Evolutionary conservation across 2,329 filamentous ascomycete species (phyloP).

Genomic region (Zymoseptoria brevis): DNA sequence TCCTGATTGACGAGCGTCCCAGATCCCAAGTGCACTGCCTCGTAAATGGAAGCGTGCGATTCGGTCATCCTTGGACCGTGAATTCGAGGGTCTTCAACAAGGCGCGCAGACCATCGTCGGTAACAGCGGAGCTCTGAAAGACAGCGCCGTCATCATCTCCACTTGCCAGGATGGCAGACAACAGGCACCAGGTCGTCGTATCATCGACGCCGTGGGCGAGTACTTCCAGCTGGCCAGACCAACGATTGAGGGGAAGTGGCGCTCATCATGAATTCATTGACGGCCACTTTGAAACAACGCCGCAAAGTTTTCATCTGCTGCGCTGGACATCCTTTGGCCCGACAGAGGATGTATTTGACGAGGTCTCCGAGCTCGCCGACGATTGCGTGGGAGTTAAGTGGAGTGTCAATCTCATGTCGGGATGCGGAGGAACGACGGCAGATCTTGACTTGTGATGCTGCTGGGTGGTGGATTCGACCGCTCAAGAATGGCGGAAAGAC

Average conservation of each 20-base stretch:
- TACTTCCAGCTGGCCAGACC: not conserved
- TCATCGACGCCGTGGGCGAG: not conserved
- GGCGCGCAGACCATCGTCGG: too few species aligned
- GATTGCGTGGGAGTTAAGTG: not conserved
- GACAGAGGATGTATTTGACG: not conserved
- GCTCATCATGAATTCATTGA: not conserved
- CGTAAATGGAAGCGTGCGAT: too few species aligned
- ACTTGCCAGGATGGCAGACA: not conserved
- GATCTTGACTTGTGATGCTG: too few species aligned
- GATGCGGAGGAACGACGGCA: too few species aligned
- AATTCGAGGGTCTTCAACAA: too few species aligned
- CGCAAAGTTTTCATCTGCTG: not conserved
- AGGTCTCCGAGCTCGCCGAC: not conserved
- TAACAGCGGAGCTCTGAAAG: not conserved
- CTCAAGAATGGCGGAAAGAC: too few species aligned
- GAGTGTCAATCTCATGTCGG: too few species aligned
- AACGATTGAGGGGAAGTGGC: not conserved
- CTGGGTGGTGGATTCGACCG: too few species aligned
- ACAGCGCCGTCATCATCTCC: conserved; percentile 1
- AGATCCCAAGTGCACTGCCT: too few species aligned
- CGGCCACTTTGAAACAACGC: not conserved
- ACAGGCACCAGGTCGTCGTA: not conserved
- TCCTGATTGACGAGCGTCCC: too few species aligned
- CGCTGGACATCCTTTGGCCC: not conserved
- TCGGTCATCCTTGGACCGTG: too few species aligned